Conservation (phyloP, 495 filamentous ascomycete genomes). For the Talaromyces trachyspermus region DNA sequence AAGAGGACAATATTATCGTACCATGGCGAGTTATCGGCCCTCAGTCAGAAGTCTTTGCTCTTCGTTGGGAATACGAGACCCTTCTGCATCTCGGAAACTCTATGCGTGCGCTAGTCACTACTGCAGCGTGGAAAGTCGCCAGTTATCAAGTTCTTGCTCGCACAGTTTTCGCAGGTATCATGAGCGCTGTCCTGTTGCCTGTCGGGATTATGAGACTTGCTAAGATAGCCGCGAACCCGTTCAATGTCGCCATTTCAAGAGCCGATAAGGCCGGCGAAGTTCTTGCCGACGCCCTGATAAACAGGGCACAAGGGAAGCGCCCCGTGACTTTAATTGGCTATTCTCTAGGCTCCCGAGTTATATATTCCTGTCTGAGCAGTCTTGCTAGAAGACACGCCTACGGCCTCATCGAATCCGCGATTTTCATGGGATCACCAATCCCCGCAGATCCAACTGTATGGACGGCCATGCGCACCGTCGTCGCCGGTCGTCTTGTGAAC, state of each 20-base stretch:
- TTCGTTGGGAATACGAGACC: slow-evolving; percentile 76
- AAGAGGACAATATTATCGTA: slow-evolving; percentile 57
- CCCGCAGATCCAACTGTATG: slow-evolving; percentile 61
- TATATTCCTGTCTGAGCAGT: slow-evolving; percentile 71
- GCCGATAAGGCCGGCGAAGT: slow-evolving; percentile 82
- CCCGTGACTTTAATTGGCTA: slow-evolving; percentile 85
- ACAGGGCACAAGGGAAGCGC: slow-evolving; percentile 80
- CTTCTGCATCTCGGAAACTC: slow-evolving; percentile 70
- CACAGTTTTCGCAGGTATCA: slow-evolving; percentile 69
- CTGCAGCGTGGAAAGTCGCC: slow-evolving; percentile 68
- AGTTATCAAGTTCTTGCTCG: slow-evolving; percentile 69
- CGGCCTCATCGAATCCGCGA: slow-evolving; percentile 76
- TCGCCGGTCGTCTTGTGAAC: slow-evolving; percentile 67
- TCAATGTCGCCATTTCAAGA: slow-evolving; percentile 70
- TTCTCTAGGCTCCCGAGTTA: slow-evolving; percentile 81
- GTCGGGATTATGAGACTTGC: slow-evolving; percentile 69
- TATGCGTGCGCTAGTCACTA: slow-evolving; percentile 66
- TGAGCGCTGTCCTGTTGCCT: slow-evolving; percentile 68
- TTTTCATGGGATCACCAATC: slow-evolving; percentile 75
- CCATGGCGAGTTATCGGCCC: slow-evolving; percentile 71
- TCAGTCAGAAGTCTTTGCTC: slow-evolving; percentile 69
- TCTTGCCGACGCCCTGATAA: slow-evolving; percentile 82
- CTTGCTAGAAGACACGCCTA: slow-evolving; percentile 74
- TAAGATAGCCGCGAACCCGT: slow-evolving; percentile 82
- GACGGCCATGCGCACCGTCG: slow-evolving; percentile 62